Base-by-base conservation (phyloP, 129 eudicot species). In the Scalesia atractyloides region DNA sequence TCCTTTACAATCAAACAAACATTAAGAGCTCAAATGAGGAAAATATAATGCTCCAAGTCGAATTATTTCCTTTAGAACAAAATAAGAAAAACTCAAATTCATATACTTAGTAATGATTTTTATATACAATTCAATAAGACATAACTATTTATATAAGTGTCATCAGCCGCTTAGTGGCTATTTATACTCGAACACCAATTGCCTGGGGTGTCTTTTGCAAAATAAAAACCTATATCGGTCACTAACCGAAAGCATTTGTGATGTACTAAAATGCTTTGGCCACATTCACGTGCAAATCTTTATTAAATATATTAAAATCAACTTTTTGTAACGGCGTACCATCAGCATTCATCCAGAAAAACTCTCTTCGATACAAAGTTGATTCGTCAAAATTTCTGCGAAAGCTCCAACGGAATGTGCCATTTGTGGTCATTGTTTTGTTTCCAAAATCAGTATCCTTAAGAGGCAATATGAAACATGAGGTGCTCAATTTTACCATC, bases 181-280 rank as follows among this genome's bases (percentile, higher is more conserved):
- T 1, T 8, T 15, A 24, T 67, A 47, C 8, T 67, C 47, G 20
- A 46, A 67, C 12, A 2, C 14, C 72, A 67, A 67, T 24, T 24
- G 33, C 30, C 13, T 6, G 59, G 72, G 58, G 7, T 24, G 8
- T 47, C 37, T 26, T 47, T 67, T 12, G 72, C 22, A 24, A 67
- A 67, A 47, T 24, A 67, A 5, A 47, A 67, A 47, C 72, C 72
- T 13, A 2, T n/a, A 22, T 14, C 14, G 0, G 26, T 9, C 4
- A 67, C 44, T 7, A 67, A 47, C 72, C 72, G 47, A 22, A 20
- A 67, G 48, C 72, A 67, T 15, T 22, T 48, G 15, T 67, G 37
- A 14, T 46, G 22, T 1, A 2, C 2, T 16, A 46, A 22, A 13
- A 47, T 47, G 56, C 41, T 67, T 8, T 67, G 19, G 1, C 59